These are phyloP conservation scores for Nakazawaea peltata DNA, from an alignment of 805 yeast species.

Conservation along the genomic window DNA sequence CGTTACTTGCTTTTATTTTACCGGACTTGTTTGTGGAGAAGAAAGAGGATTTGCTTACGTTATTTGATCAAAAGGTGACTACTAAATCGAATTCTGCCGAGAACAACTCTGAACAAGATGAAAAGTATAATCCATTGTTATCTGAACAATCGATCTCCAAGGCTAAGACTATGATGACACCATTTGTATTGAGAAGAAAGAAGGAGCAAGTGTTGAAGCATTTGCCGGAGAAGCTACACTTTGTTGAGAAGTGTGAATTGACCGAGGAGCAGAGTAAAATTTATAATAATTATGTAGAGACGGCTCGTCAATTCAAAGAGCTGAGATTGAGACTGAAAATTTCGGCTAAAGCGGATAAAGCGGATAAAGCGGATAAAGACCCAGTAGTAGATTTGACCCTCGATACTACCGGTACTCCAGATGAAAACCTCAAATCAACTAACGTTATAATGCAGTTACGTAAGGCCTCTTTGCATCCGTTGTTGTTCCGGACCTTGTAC, in stretches of 20 bases:
- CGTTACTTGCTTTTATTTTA: constrained; percentile 82
- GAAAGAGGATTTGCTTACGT: constrained; percentile 69
- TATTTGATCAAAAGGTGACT: constrained; percentile 82
- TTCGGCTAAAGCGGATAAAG: background rate
- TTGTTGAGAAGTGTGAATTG: constrained; percentile 59
- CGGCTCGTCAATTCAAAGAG: constrained; percentile 28
- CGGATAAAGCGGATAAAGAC: constrained; percentile 1
- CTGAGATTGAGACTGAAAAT: background rate
- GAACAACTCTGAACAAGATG: constrained; percentile 28
- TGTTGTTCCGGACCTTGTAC: constrained; percentile 65
- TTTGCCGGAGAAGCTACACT: constrained; percentile 69
- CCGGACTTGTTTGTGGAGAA: constrained; percentile 77
- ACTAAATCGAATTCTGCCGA: constrained; percentile 25
- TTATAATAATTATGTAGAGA: constrained; percentile 51
- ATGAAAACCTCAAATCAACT: constrained; percentile 28
- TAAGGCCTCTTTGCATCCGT: constrained; percentile 89
- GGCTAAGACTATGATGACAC: constrained; percentile 98
- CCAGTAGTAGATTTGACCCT: background rate
- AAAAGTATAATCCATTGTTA: constrained; percentile 65
- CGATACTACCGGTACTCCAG: too few species aligned
- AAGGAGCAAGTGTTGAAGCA: constrained; percentile 89
- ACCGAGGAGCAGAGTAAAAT: constrained; percentile 44
- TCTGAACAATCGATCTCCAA: constrained; percentile 87
- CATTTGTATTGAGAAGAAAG: constrained; percentile 87
- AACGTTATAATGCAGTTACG: constrained; percentile 84